Conservation (phyloP, 345 rosid genomes). For the Lumnitzera littorea region DNA sequence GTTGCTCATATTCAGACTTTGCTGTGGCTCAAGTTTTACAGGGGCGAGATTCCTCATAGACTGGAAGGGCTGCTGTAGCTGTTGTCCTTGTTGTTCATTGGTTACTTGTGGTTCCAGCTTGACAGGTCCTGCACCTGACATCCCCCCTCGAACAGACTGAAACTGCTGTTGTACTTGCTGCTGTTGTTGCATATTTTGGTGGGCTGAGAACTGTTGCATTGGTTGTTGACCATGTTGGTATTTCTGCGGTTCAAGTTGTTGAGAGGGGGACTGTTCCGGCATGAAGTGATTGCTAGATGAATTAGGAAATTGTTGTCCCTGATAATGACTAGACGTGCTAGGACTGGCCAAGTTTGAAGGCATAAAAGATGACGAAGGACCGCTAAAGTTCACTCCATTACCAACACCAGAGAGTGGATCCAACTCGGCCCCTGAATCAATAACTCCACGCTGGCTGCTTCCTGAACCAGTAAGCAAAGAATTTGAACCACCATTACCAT, state of each 20-base stretch:
- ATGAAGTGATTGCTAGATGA: slow-evolving; percentile 53
- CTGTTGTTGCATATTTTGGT: slow-evolving; percentile 40
- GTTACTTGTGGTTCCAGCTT: slow-evolving; percentile 33
- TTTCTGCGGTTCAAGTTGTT: slow-evolving; percentile 53
- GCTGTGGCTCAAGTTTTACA: slow-evolving; percentile 34
- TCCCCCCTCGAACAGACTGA: slow-evolving; percentile 28
- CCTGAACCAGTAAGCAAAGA: slow-evolving; percentile 46
- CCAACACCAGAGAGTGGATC: slow-evolving; percentile 64
- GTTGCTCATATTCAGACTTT: slow-evolving; percentile 22
- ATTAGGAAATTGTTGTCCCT: slow-evolving; percentile 68
- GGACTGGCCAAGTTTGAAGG: slow-evolving; percentile 57
- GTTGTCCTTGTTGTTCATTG: slow-evolving; percentile 28
- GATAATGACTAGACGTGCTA: slow-evolving; percentile 62
- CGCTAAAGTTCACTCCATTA: slow-evolving; percentile 53
- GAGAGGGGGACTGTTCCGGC: slow-evolving; percentile 67
- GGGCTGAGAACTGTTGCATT: slow-evolving; percentile 54
- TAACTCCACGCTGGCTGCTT: slow-evolving; percentile 44
- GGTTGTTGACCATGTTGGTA: slow-evolving; percentile 71
- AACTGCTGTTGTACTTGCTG: slow-evolving; percentile 30
- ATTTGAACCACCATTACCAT: slow-evolving; percentile 60
- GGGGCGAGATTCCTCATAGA: slow-evolving; percentile 20
- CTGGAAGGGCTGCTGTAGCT: slow-evolving; percentile 39
- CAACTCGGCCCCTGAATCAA: slow-evolving; percentile 69
- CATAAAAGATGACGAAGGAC: slow-evolving; percentile 37
- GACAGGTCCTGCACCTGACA: slow-evolving; percentile 26